These are phyloP conservation scores for Malassezia globosa DNA, from an alignment of 1,284 basidiomycete genomes.

Conservation along the genomic window DNA sequence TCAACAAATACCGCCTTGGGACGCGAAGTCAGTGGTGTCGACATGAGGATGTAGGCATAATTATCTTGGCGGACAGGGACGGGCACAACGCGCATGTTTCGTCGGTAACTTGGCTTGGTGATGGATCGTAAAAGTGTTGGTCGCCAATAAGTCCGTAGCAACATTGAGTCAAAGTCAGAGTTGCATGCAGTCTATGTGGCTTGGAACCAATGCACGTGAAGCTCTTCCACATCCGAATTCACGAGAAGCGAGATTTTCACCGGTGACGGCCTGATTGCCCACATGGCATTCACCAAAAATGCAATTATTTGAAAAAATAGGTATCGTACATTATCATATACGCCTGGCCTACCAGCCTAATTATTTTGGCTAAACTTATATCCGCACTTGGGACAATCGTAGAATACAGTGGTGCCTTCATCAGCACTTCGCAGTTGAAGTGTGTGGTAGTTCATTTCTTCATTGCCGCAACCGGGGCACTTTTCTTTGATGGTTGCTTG, in stretches of 20 bases:
- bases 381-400: constrained; percentile 47
- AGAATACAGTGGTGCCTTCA: constrained; percentile 48
- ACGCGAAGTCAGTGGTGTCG: constrained; percentile 16
- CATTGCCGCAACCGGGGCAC: constrained; percentile 70
- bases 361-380: constrained; percentile 45
- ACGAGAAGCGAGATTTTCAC: too few species aligned
- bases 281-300: too few species aligned
- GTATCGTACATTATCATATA: constrained; percentile 7
- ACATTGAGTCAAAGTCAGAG: too few species aligned
- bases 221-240: too few species aligned
- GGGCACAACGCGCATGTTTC: constrained; percentile 42
- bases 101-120: too few species aligned
- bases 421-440: constrained; percentile 49
- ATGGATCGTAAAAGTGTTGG: too few species aligned
- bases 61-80: constrained; percentile 47
- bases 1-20: constrained; percentile 51
- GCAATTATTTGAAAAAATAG: too few species aligned
- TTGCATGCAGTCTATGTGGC: too few species aligned
- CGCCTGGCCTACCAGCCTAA: too few species aligned
- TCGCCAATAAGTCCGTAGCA: too few species aligned
- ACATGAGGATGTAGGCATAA: constrained; percentile 42
- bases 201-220: too few species aligned
- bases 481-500: constrained; percentile 68
- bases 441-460: constrained; percentile 49
- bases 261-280: too few species aligned